phyloP scores from a whole-genome alignment of 805 yeast species.

The Barnettozyma wickerhamii region DNA sequence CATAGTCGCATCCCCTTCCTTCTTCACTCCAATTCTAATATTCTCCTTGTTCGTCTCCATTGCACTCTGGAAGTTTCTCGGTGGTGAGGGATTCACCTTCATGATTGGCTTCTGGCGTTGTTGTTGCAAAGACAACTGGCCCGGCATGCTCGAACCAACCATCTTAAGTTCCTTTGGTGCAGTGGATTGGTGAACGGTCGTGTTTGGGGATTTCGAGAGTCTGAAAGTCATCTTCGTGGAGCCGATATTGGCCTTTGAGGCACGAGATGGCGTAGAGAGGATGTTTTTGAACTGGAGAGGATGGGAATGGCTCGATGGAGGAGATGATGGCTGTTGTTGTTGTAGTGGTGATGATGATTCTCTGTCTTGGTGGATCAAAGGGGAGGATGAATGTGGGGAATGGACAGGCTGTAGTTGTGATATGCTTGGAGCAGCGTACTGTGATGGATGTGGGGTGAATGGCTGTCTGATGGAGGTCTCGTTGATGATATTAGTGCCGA shows the following conservation, averaged over 20 bases:
- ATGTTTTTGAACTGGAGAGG: constrained; percentile 1
- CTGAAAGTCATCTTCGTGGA: constrained; percentile 23
- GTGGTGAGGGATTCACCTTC: constrained; percentile 18
- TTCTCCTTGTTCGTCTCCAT: constrained; percentile 8
- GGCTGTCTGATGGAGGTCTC: constrained; percentile 11
- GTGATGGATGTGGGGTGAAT: not conserved
- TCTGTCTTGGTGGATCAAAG: not conserved
- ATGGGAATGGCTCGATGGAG: constrained; percentile 3
- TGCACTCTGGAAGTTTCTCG: constrained; percentile 8
- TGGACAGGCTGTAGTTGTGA: not conserved
- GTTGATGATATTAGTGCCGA: not conserved
- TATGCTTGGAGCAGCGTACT: not conserved
- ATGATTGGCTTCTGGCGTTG: constrained; percentile 18
- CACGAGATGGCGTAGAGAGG: constrained; percentile 18
- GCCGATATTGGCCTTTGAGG: constrained; percentile 7
- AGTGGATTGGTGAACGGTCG: not conserved
- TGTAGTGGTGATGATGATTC: not conserved
- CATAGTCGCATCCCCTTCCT: not conserved
- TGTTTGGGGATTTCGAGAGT: constrained; percentile 12
- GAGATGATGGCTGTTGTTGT: not conserved
- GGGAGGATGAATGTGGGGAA: not conserved
- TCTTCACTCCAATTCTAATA: not conserved
- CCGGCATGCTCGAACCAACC: too few species aligned
- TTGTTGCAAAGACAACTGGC: too few species aligned
- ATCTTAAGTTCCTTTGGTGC: not conserved